These are phyloP conservation scores for Thelonectria blattea DNA, from an alignment of 2,329 filamentous ascomycete genomes.

Conservation along the genomic window DNA sequence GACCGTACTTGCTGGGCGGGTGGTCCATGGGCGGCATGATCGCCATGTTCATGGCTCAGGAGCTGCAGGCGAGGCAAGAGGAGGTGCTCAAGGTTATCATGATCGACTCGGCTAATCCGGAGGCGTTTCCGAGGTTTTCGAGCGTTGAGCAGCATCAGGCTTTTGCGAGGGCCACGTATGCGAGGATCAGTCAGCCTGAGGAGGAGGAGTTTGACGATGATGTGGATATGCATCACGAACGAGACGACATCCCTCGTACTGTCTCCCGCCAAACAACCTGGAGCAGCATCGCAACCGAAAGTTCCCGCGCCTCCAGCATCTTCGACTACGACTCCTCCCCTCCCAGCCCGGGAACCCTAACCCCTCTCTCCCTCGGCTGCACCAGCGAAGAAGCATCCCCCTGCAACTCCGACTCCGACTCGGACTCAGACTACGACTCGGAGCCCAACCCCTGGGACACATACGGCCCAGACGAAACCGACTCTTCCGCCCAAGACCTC, in stretches of 20 bases:
- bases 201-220: background rate
- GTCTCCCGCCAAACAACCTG: background rate
- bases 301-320: slow-evolving; percentile 22
- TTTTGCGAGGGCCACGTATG: slow-evolving; percentile 25
- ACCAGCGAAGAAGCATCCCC: slow-evolving; percentile 21
- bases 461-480: slow-evolving; percentile 17
- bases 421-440: slow-evolving; percentile 12
- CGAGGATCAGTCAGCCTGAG: slow-evolving; percentile 10
- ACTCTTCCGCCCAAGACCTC: slow-evolving; percentile 16
- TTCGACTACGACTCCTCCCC: slow-evolving; percentile 21
- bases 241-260: background rate
- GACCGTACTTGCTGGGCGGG: slow-evolving; percentile 33
- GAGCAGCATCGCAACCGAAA: slow-evolving; percentile 1
- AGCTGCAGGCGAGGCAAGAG: slow-evolving; percentile 24
- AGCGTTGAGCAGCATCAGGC: slow-evolving; percentile 21
- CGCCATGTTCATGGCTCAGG: slow-evolving; percentile 35
- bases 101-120: slow-evolving; percentile 36
- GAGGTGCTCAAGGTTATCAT: slow-evolving; percentile 34
- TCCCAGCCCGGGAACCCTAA: slow-evolving; percentile 10
- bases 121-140: slow-evolving; percentile 29
- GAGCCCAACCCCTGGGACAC: slow-evolving; percentile 12
- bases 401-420: slow-evolving; percentile 8
- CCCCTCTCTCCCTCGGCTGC: slow-evolving; percentile 12
- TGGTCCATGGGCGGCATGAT: slow-evolving; percentile 38
- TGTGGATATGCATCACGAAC: background rate